Base-by-base conservation (phyloP, 75 land plant genomes). In the Selaginella tamariscina region DNA sequence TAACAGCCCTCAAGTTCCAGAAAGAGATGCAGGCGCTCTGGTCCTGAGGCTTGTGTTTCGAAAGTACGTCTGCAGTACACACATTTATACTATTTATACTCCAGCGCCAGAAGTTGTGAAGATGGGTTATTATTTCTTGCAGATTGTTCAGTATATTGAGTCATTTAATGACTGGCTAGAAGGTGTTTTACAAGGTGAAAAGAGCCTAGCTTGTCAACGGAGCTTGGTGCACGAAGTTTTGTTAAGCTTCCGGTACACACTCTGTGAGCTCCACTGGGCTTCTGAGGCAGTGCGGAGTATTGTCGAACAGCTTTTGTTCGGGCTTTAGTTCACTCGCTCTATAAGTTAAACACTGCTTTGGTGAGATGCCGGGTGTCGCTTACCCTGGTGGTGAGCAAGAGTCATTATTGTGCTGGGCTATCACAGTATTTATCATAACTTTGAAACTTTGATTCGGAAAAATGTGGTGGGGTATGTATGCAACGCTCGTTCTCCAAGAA, bases 21-120 rank as follows among this genome's bases (percentile, higher is more conserved):
- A 95, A 72, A 84, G 96, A 70, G 99, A 95, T 81, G 99, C 99
- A 64, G 99, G 99, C 30, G 91, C 99, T 27, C 55, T 95, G 71
- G 77, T 84, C 27, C 72, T 90, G 5, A 76, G 99, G 31, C 88
- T 95, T 55, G 56, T 95, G 15, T 90, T 90, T 67, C 82, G 78
- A 70, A 95, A 95, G 71, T 95, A 90, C 82, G 92, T 95, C 0
- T 55, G 84, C 73, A n/a, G 91, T 78, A 73, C 29, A 70, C 74
- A 57, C 83, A 87, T 70, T 68, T 5, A 39, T 5, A 39, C 11
- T 39, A 5, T 39, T 15, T 5, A 5, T 39, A 39, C 49, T 24
- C 29, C 55, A 44, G 68, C 44, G 29, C 33, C 67, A n/a, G 49
- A 39, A 15, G 49, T 15, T 39, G 49, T 39, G 49, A 5, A 39